Conservation (phyloP, 176 grass and related monocot genomes). For the Tillandsia leiboldiana region DNA sequence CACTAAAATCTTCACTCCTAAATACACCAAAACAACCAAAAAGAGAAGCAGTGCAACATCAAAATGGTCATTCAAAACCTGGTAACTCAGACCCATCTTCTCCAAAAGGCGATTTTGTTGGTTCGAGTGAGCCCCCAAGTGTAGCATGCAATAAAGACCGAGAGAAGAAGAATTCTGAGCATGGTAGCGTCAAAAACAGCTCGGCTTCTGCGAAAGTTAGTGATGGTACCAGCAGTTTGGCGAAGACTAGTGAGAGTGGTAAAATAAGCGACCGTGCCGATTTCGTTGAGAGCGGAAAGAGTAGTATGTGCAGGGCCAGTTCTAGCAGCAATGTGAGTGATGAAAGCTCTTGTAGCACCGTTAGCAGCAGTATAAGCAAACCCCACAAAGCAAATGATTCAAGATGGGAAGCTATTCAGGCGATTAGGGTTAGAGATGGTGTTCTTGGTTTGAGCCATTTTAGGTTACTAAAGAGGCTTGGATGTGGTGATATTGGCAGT, state of each 20-base stretch:
- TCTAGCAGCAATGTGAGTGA: conserved; percentile 1
- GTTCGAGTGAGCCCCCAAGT: not conserved
- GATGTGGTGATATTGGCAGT: conserved; percentile 5
- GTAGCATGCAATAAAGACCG: not conserved
- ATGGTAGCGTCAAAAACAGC: not conserved
- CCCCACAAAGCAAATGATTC: conserved; percentile 5
- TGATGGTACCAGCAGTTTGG: not conserved
- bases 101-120: not conserved
- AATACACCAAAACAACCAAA: not conserved
- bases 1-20: not conserved
- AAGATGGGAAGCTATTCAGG: conserved; percentile 4
- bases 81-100: not conserved
- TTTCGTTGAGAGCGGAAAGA: conserved; percentile 2
- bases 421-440: not conserved
- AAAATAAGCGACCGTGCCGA: not conserved
- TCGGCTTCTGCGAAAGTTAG: conserved; percentile 1
- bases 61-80: not conserved
- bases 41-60: not conserved
- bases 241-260: conserved; percentile 1
- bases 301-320: conserved; percentile 2
- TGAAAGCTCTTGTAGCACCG: conserved; percentile 1
- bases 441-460: conserved; percentile 1
- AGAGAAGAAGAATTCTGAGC: conserved; percentile 3
- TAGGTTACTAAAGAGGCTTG: conserved; percentile 3
- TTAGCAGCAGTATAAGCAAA: not conserved